These are phyloP conservation scores for Penicillium sp. DNA, from an alignment of 2,329 filamentous ascomycete genomes.

Conservation along the genomic window DNA sequence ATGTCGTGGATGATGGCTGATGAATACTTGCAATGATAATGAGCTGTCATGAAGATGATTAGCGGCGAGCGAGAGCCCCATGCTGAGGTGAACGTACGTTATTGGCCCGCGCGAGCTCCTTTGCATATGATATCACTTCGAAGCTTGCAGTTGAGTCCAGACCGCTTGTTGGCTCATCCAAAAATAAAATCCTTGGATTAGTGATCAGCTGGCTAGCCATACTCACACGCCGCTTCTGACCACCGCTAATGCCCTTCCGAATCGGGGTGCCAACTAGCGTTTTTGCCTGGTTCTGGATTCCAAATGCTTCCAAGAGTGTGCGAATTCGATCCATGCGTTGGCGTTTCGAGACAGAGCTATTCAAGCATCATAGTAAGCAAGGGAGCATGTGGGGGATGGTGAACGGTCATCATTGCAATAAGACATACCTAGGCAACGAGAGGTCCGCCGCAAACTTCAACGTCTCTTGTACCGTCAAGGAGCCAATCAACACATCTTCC, in stretches of 20 bases:
- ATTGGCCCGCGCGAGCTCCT: constrained; percentile 63
- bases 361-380: constrained; percentile 5
- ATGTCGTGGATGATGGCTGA: constrained; percentile 77
- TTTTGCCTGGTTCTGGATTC: constrained; percentile 66
- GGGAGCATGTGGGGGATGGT: neutral
- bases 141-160: constrained; percentile 74
- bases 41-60: constrained; percentile 49
- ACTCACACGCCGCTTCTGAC: constrained; percentile 77
- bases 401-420: neutral
- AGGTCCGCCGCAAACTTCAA: constrained; percentile 74
- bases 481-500: constrained; percentile 79
- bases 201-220: constrained; percentile 81
- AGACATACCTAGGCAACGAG: constrained; percentile 53
- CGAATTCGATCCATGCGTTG: constrained; percentile 65
- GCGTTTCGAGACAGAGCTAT: constrained; percentile 51
- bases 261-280: constrained; percentile 79
- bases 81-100: constrained; percentile 50
- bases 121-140: constrained; percentile 74
- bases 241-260: constrained; percentile 78
- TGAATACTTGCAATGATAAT: constrained; percentile 82
- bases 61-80: neutral
- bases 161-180: constrained; percentile 82
- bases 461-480: constrained; percentile 76
- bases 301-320: constrained; percentile 68
- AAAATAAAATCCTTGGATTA: constrained; percentile 73